phyloP scores from a whole-genome alignment of 345 rosid species.

The Luvunga scandens region DNA sequence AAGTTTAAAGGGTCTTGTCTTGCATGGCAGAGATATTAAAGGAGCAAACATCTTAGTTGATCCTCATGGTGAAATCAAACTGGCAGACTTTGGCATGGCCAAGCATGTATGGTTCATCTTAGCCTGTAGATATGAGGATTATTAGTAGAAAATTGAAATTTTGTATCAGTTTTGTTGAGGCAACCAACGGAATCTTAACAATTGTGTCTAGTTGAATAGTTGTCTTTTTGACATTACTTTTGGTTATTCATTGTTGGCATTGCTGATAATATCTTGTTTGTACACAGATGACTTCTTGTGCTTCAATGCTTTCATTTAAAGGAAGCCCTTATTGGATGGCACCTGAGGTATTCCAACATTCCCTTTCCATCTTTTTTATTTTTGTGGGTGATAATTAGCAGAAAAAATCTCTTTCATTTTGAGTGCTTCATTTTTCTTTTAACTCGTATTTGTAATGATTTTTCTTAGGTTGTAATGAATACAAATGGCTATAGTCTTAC shows the following conservation, averaged over 20 bases:
- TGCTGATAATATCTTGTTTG: constrained; percentile 20
- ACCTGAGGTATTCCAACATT: constrained; percentile 67
- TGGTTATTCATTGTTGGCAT: constrained; percentile 5
- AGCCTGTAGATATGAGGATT: not conserved
- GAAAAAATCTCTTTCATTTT: not conserved
- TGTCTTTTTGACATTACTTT: not conserved
- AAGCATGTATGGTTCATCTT: constrained; percentile 62
- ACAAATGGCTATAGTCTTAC: constrained; percentile 79
- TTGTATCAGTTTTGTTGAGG: not conserved
- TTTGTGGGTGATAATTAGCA: not conserved
- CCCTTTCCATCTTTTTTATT: not conserved
- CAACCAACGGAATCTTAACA: not conserved
- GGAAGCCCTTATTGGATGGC: constrained; percentile 99
- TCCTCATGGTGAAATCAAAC: constrained; percentile 92
- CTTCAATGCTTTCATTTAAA: constrained; percentile 93
- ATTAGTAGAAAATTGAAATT: not conserved
- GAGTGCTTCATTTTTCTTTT: not conserved
- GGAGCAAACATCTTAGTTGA: constrained; percentile 96
- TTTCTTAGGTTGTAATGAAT: constrained; percentile 83
- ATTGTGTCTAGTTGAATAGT: not conserved
- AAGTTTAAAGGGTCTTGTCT: constrained; percentile 8
- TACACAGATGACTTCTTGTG: constrained; percentile 61
- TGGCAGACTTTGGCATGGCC: constrained; percentile 98
- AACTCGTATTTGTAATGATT: constrained; percentile 8
- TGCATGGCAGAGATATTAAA: constrained; percentile 77